phyloP scores from a whole-genome alignment of 129 eudicot genomes.

The Flaveria ramosissima region DNA sequence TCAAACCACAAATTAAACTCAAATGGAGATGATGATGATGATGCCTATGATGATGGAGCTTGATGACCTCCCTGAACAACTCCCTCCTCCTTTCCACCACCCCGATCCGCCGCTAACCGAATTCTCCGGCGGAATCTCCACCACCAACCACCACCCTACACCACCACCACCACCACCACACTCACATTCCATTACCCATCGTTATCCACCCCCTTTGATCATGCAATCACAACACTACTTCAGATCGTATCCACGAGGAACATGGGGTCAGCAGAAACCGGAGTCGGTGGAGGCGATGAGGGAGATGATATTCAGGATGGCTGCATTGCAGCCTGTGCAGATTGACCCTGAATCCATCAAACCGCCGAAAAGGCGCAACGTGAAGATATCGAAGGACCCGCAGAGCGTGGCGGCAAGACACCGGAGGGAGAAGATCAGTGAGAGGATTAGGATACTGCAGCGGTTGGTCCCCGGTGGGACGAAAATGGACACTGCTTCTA shows the following conservation, averaged over 20 bases:
- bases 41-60: conserved; percentile 45
- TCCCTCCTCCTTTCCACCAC: conserved; percentile 40
- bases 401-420: conserved; percentile 72
- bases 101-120: conserved; percentile 35
- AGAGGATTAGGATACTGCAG: conserved; percentile 72
- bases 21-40: conserved; percentile 47
- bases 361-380: conserved; percentile 59
- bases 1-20: conserved; percentile 8
- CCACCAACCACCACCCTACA: conserved; percentile 26
- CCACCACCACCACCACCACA: conserved; percentile 31
- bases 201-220: conserved; percentile 16
- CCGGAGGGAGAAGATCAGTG: conserved; percentile 62
- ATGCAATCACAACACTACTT: conserved; percentile 29
- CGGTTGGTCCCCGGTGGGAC: conserved; percentile 94
- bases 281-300: conserved; percentile 59
- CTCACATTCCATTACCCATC: conserved; percentile 16
- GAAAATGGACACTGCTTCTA: conserved; percentile 95
- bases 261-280: conserved; percentile 40
- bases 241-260: conserved; percentile 27
- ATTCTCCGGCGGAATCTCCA: conserved; percentile 35
- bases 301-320: conserved; percentile 70
- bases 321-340: conserved; percentile 65
- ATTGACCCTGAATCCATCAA: conserved; percentile 63
- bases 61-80: conserved; percentile 33
- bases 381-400: conserved; percentile 65